Base-by-base conservation (phyloP, 345 rosid genomes). In the Microcos paniculata region DNA sequence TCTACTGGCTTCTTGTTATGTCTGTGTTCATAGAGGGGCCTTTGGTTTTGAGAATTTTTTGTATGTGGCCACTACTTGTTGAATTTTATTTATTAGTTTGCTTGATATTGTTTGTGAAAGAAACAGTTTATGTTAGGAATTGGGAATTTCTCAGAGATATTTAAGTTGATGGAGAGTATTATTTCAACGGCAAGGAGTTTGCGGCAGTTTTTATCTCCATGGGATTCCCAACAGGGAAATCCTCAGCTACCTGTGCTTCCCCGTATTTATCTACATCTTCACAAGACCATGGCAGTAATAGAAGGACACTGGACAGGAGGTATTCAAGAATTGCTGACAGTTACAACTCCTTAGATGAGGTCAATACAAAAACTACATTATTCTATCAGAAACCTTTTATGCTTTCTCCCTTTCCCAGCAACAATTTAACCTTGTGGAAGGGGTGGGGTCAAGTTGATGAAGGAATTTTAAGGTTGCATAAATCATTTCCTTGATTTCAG, bases 281-380 rank as follows among this genome's bases (percentile, higher is more conserved):
- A 72, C 90, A 78, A 33, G 74, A 80, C 45, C 26, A n/a, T 43
- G 77, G 76, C 19, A 67, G 78, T 33, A 81, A 84, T 71, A 86
- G 76, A 63, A 91, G 83, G 85, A 85, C 48, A 76, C 84, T 92
- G 71, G 96, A 92, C 8, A 85, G 93, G 45, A 91, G 80, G 87
- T 92, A 82, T 76, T 95, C 97, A 0, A 88, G 80, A 71, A 90
- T 95, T 70, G 86, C 95, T 1, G 99, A 95, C 79, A 63, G 91
- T 56, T 95, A 88, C 85, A 86, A 82, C 69, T 89, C 98, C 64
- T 82, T 95, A 61, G 93, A 91, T 6, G 90, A 95, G 93, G 99
- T 95, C 65, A 79, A 71, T 9, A 53, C 28, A 31, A n/a, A n/a
- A n/a, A n/a, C n/a, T 48, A 24, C 28, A 14, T 45, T 43, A 53